phyloP scores from a whole-genome alignment of 2,329 filamentous ascomycete genomes.

The Colletotrichum sp. region DNA sequence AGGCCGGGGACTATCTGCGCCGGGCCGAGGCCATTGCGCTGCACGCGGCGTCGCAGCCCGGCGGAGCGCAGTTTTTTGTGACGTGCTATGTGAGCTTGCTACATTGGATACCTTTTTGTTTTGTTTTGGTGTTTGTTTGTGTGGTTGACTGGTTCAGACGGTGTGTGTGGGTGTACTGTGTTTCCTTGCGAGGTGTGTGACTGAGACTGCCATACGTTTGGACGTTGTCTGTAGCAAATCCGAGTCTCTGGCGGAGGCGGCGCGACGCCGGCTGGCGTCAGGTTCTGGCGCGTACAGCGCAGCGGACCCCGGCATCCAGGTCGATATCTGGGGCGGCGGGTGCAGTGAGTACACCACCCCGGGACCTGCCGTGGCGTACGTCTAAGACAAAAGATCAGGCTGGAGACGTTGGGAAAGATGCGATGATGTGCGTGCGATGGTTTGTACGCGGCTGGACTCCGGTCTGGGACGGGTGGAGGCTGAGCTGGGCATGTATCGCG shows the following conservation, averaged over 20 bases:
- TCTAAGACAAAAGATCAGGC: neutral
- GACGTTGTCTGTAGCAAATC: slow-evolving; percentile 15
- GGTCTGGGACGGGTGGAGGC: neutral
- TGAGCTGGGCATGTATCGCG: neutral
- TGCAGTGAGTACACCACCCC: slow-evolving; percentile 22
- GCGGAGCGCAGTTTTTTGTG: slow-evolving; percentile 23
- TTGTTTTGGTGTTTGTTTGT: neutral
- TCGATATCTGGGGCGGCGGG: slow-evolving; percentile 42
- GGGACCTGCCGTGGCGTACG: neutral
- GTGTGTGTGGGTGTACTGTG: neutral
- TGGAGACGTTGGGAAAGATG: neutral
- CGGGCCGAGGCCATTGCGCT: slow-evolving; percentile 50
- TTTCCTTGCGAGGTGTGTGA: neutral
- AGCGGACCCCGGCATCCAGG: slow-evolving; percentile 49
- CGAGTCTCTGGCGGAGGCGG: slow-evolving; percentile 27
- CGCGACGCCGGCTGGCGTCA: slow-evolving; percentile 25
- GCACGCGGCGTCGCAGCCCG: slow-evolving; percentile 37
- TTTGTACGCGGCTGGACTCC: neutral
- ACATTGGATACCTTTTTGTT: neutral
- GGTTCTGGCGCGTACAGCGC: slow-evolving; percentile 6
- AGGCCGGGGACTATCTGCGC: slow-evolving; percentile 48
- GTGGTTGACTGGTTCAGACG: neutral
- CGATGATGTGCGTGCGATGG: neutral
- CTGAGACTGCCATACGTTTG: neutral
- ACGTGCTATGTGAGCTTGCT: slow-evolving; percentile 25